Conservation (phyloP, 306 rosid species). For the Dryas octopetala region DNA sequence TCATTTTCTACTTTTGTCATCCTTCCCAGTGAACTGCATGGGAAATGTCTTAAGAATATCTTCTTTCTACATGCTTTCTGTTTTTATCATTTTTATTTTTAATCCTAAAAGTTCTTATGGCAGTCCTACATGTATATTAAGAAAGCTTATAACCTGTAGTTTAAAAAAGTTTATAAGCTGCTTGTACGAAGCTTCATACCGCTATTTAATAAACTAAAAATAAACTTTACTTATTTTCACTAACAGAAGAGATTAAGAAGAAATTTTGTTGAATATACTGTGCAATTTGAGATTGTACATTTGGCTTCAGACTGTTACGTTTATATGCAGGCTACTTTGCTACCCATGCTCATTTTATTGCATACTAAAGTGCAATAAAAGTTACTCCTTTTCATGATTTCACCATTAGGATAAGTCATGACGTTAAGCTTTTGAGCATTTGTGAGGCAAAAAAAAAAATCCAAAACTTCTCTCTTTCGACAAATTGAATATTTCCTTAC, state of each 20-base stretch:
- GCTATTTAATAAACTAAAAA: not conserved
- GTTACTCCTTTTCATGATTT: not conserved
- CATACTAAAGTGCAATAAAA: not conserved
- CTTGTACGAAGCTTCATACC: too few relatives aligned
- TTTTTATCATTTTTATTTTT: not conserved
- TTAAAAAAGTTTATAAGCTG: too few relatives aligned
- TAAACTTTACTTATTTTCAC: not conserved
- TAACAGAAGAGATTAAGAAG: not conserved
- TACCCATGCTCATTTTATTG: not conserved
- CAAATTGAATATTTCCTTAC: not conserved
- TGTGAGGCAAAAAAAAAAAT: not conserved
- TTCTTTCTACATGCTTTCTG: not conserved
- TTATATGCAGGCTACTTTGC: not conserved
- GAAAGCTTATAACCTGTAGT: too few relatives aligned
- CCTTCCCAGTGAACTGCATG: not conserved
- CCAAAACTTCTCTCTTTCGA: not conserved
- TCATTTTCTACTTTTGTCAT: slow-evolving; percentile 2
- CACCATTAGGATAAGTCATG: not conserved
- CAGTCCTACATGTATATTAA: not conserved
- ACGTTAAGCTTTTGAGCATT: not conserved
- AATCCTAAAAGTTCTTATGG: not conserved
- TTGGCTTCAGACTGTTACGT: not conserved
- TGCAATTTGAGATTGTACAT: not conserved
- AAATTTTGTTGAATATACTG: not conserved
- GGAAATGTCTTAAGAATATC: not conserved